A percentile compares a stretch with the other conserved stretches of the same genome.
Evolutionary conservation across 768 basidiomycete genomes (phyloP).

Genomic region (Serendipita sp.): DNA sequence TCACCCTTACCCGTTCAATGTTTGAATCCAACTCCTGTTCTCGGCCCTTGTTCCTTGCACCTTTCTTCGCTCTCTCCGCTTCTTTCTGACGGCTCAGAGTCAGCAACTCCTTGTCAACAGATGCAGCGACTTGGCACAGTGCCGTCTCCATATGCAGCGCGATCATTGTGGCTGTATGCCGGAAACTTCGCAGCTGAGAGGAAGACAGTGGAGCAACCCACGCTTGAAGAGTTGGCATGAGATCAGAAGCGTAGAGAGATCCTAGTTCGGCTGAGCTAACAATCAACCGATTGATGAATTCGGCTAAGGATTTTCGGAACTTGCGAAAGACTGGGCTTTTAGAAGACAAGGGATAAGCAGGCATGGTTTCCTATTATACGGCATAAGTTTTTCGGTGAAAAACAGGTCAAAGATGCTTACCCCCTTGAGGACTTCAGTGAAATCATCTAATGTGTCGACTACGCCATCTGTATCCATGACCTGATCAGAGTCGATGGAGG

Average conservation of each 20-base stretch:
- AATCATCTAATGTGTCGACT: slow-evolving; percentile 62
- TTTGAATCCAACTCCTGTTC: slow-evolving; percentile 66
- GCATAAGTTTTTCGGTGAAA: no score
- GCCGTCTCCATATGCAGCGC: slow-evolving; percentile 79
- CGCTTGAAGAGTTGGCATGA: slow-evolving; percentile 67
- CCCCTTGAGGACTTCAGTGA: slow-evolving; percentile 79
- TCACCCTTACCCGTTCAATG: slow-evolving; percentile 57
- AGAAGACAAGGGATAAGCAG: slow-evolving; percentile 80
- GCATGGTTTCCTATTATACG: slow-evolving; percentile 59
- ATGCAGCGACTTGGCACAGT: slow-evolving; percentile 71
- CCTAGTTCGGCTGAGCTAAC: slow-evolving; percentile 63
- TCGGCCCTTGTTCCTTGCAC: slow-evolving; percentile 21
- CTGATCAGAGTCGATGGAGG: slow-evolving; percentile 69
- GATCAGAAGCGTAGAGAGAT: slow-evolving; percentile 59
- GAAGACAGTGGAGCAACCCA: slow-evolving; percentile 95
- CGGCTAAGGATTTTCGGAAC: slow-evolving; percentile 70
- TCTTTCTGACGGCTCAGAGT: slow-evolving; percentile 70
- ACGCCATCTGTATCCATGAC: slow-evolving; percentile 83
- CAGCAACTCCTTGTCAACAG: slow-evolving; percentile 77
- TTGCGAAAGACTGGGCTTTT: slow-evolving; percentile 73
- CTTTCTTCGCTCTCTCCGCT: slow-evolving; percentile 72
- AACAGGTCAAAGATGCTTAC: no score
- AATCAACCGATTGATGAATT: slow-evolving; percentile 70
- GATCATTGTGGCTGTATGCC: slow-evolving; percentile 89
- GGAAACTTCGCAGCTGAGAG: slow-evolving; percentile 85